Evolutionary conservation across 306 rosid genomes (phyloP).

Genomic region (Citrullus colocynthis): DNA sequence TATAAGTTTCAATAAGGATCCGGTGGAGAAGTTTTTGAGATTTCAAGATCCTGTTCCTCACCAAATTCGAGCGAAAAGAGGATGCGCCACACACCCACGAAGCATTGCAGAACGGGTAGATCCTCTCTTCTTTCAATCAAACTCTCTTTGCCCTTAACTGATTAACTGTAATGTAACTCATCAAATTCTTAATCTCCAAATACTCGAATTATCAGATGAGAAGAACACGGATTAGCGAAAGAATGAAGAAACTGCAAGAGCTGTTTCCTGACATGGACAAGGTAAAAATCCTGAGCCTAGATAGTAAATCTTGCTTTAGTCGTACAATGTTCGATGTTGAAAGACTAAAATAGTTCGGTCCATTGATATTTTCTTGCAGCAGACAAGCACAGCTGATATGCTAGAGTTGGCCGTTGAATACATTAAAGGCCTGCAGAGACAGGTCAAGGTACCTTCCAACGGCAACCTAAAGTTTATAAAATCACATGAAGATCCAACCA

Average conservation of each 20-base stretch:
- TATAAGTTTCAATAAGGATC: slow-evolving; percentile 31
- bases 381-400: slow-evolving; percentile 82
- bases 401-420: slow-evolving; percentile 58
- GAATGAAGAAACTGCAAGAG: slow-evolving; percentile 66
- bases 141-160: not conserved
- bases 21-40: slow-evolving; percentile 40
- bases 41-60: slow-evolving; percentile 57
- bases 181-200: not conserved
- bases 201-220: slow-evolving; percentile 38
- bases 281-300: slow-evolving; percentile 22
- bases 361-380: slow-evolving; percentile 32
- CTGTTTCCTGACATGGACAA: slow-evolving; percentile 78
- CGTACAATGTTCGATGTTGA: not conserved
- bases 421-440: slow-evolving; percentile 67
- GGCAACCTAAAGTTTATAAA: not conserved
- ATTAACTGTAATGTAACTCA: not conserved
- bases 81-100: slow-evolving; percentile 90
- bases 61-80: slow-evolving; percentile 80
- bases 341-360: not conserved
- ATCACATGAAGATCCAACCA: slow-evolving; percentile 3
- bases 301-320: not conserved
- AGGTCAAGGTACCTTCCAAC: slow-evolving; percentile 38
- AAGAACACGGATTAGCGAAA: slow-evolving; percentile 74
- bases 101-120: slow-evolving; percentile 88
- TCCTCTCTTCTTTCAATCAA: not conserved